Base-by-base conservation (phyloP, 805 yeast species). In the Metschnikowia lunata region DNA sequence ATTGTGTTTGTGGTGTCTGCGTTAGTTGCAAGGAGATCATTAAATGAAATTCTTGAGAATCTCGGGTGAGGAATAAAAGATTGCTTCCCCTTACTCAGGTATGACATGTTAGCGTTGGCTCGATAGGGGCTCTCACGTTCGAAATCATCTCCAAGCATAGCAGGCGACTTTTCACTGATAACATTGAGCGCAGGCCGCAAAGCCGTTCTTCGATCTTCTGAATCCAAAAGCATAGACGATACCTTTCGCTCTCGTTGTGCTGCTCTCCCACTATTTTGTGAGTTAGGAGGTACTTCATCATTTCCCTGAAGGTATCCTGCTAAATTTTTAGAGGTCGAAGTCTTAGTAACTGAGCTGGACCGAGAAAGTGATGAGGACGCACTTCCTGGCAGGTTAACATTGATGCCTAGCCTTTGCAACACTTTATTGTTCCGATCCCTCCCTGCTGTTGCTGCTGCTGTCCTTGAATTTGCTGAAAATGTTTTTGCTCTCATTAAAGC, bases 31-130 rank as follows among this genome's bases (percentile, higher is more conserved):
- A 47, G 45, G 42, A 70, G 52, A 2, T 71, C 74, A 39, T 69
- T 68, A 52, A 71, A 67, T 0, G 76, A 69, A 40, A 71, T 60
- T 31, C 66, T 58, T 0, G 76, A 71, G 43, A 71, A 71, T 30
- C 70, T 54, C 9, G 75, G 75, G 40, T 71, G 71, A 7, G 76
- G 76, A 31, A 69, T 64, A 41, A 66, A 55, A 8, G 37, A 39
- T 18, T 36, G 45, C 8, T 33, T 50, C 40, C n/a, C n/a, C 31
- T 29, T 29, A 29, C 6, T 12, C 10, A 29, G 31, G 31, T 3
- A 29, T 10, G 10, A 10, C n/a, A 10, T 29, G n/a, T 12, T 29
- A 12, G 31, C 31, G 31, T 29, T 29, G 31, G 23, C 23, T 6
- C 6, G n/a, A 12, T 29, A 6, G 31, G n/a, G 6, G 6, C 31